A percentile compares a stretch with the other conserved stretches of the same genome.
Evolutionary conservation across 2,329 filamentous ascomycete species (phyloP).

Genomic region (Fusarium keratoplasticum): DNA sequence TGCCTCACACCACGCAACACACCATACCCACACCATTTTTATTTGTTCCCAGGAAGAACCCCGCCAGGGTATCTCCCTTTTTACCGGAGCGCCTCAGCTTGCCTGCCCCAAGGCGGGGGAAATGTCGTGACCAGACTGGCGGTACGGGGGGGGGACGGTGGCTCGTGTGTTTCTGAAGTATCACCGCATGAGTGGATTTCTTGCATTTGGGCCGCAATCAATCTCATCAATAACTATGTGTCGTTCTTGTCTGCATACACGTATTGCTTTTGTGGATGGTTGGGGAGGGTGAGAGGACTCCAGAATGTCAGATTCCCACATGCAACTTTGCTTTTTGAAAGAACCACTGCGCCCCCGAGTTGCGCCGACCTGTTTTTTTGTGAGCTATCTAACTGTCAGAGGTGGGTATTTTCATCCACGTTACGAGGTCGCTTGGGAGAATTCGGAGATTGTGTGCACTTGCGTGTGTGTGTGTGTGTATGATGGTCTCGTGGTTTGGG

Average conservation of each 20-base stretch:
- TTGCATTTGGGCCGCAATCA: neutral
- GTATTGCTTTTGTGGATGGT: neutral
- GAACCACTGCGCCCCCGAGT: neutral
- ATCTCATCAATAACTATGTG: neutral
- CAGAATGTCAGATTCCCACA: neutral
- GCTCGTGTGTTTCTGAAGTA: neutral
- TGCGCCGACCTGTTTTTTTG: neutral
- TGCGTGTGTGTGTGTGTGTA: neutral
- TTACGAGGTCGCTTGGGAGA: conserved; percentile 1
- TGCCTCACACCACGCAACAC: conserved; percentile 22
- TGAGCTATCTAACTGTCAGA: neutral
- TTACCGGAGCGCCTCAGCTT: neutral
- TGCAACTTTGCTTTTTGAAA: neutral
- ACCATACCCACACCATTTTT: conserved; percentile 19
- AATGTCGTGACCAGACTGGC: neutral
- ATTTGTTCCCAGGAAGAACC: neutral
- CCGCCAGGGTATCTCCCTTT: neutral
- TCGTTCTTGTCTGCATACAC: conserved; percentile 3
- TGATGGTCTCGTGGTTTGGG: conserved; percentile 19
- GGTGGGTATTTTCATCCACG: neutral
- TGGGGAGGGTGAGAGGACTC: neutral
- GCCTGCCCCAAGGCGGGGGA: neutral
- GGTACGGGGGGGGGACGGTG: neutral
- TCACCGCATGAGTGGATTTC: neutral
- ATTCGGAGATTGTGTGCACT: conserved; percentile 12